These are phyloP conservation scores for Macrolepiota dolichaula DNA, from an alignment of 768 basidiomycete species.

Conservation along the genomic window DNA sequence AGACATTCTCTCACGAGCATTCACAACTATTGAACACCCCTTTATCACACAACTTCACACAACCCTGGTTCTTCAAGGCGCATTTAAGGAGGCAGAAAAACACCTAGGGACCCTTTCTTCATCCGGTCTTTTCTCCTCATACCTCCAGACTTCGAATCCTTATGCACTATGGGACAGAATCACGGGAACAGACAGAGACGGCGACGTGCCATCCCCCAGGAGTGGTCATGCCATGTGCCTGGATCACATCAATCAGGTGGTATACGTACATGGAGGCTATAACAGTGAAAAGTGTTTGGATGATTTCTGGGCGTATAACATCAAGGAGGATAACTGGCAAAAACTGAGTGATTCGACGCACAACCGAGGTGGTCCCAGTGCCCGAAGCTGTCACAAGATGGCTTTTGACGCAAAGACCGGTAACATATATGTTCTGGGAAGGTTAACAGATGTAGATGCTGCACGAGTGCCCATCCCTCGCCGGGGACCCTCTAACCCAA, in stretches of 20 bases:
- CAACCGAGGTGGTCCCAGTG: constrained; percentile 62
- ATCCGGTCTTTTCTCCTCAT: constrained; percentile 59
- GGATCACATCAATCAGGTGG: constrained; percentile 54
- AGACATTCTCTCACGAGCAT: constrained; percentile 51
- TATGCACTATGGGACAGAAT: constrained; percentile 61
- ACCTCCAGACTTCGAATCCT: constrained; percentile 55
- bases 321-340: constrained; percentile 58
- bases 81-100: constrained; percentile 57
- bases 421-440: constrained; percentile 69
- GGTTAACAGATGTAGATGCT: constrained; percentile 56
- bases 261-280: constrained; percentile 82
- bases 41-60: constrained; percentile 64
- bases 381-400: constrained; percentile 81
- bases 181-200: constrained; percentile 57
- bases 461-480: not conserved
- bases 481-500: not conserved
- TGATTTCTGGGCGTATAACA: constrained; percentile 76
- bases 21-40: constrained; percentile 65
- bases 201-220: constrained; percentile 61
- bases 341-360: constrained; percentile 54
- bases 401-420: constrained; percentile 71
- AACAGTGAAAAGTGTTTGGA: constrained; percentile 69
- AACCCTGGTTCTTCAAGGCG: constrained; percentile 60
- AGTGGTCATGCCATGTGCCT: constrained; percentile 85
- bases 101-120: constrained; percentile 47